Evolutionary conservation across 2,329 filamentous ascomycete genomes (phyloP), one percentile per base, ranked within the genome.

Genomic region (Tolypocladium pustulatum): DNA sequence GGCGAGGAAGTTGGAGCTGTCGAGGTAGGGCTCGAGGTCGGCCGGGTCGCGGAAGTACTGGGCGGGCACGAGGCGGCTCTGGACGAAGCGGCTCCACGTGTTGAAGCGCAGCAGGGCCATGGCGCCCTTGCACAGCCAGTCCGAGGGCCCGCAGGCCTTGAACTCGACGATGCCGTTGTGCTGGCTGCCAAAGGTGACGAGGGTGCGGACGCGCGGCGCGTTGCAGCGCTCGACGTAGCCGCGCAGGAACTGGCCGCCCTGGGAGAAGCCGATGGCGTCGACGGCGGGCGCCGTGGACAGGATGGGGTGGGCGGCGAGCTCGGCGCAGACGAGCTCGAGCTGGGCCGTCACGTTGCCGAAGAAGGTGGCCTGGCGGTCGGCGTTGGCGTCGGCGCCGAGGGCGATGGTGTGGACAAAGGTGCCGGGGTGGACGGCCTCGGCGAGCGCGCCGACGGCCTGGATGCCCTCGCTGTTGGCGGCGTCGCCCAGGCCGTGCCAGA

Each of bases 231-330:
- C 86, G 63, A 96, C 79, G 71, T 96, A 92, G 30, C 82, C 94
- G 60, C 94, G 86, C n/a, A 99, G 82, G 76, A 99, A 97, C 72
- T 96, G 90, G 1, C 94, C 94, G 62, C 94, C 94, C 73, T 99
- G 94, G 17, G 89, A 94, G 78, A 99, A 97, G 34, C 94, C 94
- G 40, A 99, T 76, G 38, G 92, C 93, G 73, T 97, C 94, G 69
- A 97, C 81, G 62, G 88, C 90, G 0, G 89, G 89, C 0, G 90
- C 89, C 8, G 87, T 89, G 59, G 87, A 87, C 20, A 97, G 83
- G 71, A 96, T 89, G 1, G 88, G 87, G 69, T 97, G 84, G 0
- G 80, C 70, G 60, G 88, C 81, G 49, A 97, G 82, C 66, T 87
- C 85, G n/a, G 76, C 78, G 81, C 94, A 97, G 56, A 96, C 90